Evolutionary conservation across 371 early-diverging fungal species (phyloP), one percentile per base, ranked within the genome.

Genomic region (Mortierella sp.): DNA sequence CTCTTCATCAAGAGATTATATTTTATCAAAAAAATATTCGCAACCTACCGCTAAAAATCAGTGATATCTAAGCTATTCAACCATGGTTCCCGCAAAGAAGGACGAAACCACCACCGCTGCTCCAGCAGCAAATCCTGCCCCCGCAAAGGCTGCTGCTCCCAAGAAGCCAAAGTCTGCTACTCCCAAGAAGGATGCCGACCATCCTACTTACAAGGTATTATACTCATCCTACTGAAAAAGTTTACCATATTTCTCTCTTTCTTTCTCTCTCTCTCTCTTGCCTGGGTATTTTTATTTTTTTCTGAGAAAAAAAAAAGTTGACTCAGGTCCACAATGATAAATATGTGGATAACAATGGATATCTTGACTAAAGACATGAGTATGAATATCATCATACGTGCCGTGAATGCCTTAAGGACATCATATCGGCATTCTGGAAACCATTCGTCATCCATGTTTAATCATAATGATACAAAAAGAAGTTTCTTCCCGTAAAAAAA

Each of bases 161-260:
- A 69, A 69, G 63, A 69, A 72, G 69, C 43, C 67, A 24, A 70
- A 70, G 58, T 47, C 73, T 9, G 66, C 65, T 36, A 58, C 73
- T 57, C 32, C 65, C 78, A 72, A 72, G 73, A 77, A 77, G 73
- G 78, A 77, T 19, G 64, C 78, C 58, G 77, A 76, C 45, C 77
- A 76, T 66, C 78, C 78, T 61, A 68, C 78, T 63, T 77, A 77
- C 73, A 77, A 77, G 78, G 78, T 77, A 73, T 41, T 41, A 41
- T 2, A 3, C 43, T 41, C 43, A 13, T 41, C 13, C 43, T 10
- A 41, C 10, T 41, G 13, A 13, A 59, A 19, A 32, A 58, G 22
- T 38, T 38, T 36, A 32, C 36, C 58, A 24, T 13, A 50, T 50
- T 9, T 64, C 47, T 63, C 65, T 21, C 32, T 55, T 45, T 70